Base-by-base conservation (phyloP, 2,329 filamentous ascomycete genomes). In the Trichophaea hybrida region DNA sequence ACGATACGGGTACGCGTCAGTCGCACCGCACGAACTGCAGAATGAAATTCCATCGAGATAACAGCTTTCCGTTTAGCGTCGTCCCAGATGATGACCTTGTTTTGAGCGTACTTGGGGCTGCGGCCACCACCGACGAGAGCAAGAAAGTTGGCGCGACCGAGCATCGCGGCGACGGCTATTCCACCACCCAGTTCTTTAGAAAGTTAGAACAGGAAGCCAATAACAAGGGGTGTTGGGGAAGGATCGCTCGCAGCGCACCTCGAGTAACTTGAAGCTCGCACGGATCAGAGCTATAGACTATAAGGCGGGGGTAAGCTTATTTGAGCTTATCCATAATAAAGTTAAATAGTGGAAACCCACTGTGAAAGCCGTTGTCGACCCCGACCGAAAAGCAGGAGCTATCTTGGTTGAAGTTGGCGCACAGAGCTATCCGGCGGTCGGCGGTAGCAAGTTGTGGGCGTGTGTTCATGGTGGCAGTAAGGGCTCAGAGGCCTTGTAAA, bases 11-110 rank as follows among this genome's bases (percentile, higher is more conserved):
- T 82, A 64, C 83, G 81, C 24, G 84, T 84, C 31, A 97, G 75
- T 66, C 86, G 83, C 33, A 95, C 81, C 43, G 88, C 86, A 13
- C 89, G 80, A 31, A 97, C 82, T 1, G 86, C 81, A 17, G 87
- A 89, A 60, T 87, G 80, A 62, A 90, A 84, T 59, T 91, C 85
- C 67, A 97, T 76, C 2, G 78, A 86, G 64, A 90, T 85, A 12
- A 87, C 78, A 6, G 84, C 82, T 65, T 84, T 85, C 63, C 85
- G 82, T 66, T 86, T 86, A 62, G 81, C 78, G 68, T 94, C 88
- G 71, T 98, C 90, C 90, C 90, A 97, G 68, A 97, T 86, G 65
- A 94, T 83, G 53, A 90, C 79, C 77, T 94, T 94, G 73, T 90
- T 94, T 70, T 85, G 85, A 12, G 88, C 83, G 68, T 88, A 93